Evolutionary conservation across 2,329 filamentous ascomycete species (phyloP), one percentile per base, ranked within the genome.

Genomic region (Ascocoryne sarcoides): DNA sequence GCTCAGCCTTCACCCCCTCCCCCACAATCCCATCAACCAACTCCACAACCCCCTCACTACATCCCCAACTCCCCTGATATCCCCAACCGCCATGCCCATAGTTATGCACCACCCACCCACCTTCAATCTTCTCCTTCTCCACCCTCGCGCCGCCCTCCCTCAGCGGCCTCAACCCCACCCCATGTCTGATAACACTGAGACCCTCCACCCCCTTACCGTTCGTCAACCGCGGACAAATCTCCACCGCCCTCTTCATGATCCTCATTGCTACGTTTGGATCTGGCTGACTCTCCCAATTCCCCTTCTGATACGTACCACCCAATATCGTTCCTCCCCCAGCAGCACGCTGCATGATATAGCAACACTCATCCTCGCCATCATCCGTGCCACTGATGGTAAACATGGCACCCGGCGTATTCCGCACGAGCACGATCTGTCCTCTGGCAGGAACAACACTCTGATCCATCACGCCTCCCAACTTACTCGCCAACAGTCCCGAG

Each of bases 381-480:
- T 82, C 77, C 0, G 75, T 79, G 1, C 79, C 79, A 5, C 74
- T 79, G 1, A 71, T 66, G 1, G 67, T 69, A 15, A 65, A 60
- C 78, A 84, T 84, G 12, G 67, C 60, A 4, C 71, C 71, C 0
- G 76, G 70, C 36, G 75, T 70, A 51, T 84, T 84, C 29, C 79
- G 67, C 1, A 84, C 80, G 0, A 84, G 54, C 0, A 82, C 75
- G 31, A 80, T 76, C 63, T 96, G 90, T 4, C 87, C 90, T 3
- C 90, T 76, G 1, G 76, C 80, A 0, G 90, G 89, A 39, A 79
- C 71, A 49, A 96, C 73, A 4, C 71, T 74, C 43, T 65, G 61
- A 57, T 96, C 90, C 62, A 75, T 69, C 0, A 96, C 89, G 28
- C 90, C 90, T 7, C 86, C 87, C 1, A 96, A 75, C 41, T 72